phyloP scores from a whole-genome alignment of 2,329 filamentous ascomycete genomes.

The Zalaria sp. region DNA sequence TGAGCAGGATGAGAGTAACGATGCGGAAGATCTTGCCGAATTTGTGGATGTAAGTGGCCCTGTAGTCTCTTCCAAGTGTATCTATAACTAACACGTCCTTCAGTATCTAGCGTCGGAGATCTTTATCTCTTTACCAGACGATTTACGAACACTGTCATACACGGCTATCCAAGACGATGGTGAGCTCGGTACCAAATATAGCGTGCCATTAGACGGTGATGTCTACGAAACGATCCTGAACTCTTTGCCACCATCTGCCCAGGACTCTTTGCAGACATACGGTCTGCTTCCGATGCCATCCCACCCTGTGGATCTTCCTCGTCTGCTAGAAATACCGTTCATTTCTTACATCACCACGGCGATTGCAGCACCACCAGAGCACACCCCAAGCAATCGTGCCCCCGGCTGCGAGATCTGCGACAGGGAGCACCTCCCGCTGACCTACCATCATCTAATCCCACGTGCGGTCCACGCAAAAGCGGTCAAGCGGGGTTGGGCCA shows the following conservation, averaged over 20 bases:
- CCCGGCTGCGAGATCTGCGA: constrained; percentile 61
- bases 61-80: background rate
- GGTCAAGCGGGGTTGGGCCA: constrained; percentile 66
- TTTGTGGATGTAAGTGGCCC: constrained; percentile 50
- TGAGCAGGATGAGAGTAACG: constrained; percentile 13
- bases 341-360: constrained; percentile 45
- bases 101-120: constrained; percentile 57
- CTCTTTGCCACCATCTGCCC: constrained; percentile 42
- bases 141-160: constrained; percentile 50
- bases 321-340: constrained; percentile 50
- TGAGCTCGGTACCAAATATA: constrained; percentile 40
- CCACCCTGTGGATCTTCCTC: constrained; percentile 21
- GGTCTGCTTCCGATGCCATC: constrained; percentile 39
- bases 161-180: constrained; percentile 36
- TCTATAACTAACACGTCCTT: background rate
- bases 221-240: constrained; percentile 33
- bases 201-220: constrained; percentile 32
- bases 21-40: constrained; percentile 58
- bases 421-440: constrained; percentile 59
- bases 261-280: constrained; percentile 57
- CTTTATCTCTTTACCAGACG: constrained; percentile 49
- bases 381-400: constrained; percentile 30
- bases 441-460: constrained; percentile 82
- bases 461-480: constrained; percentile 61
- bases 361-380: constrained; percentile 50